These are phyloP conservation scores for Phytophthora pinifolia DNA, from an alignment of 352 stramenopile species.

Conservation along the genomic window DNA sequence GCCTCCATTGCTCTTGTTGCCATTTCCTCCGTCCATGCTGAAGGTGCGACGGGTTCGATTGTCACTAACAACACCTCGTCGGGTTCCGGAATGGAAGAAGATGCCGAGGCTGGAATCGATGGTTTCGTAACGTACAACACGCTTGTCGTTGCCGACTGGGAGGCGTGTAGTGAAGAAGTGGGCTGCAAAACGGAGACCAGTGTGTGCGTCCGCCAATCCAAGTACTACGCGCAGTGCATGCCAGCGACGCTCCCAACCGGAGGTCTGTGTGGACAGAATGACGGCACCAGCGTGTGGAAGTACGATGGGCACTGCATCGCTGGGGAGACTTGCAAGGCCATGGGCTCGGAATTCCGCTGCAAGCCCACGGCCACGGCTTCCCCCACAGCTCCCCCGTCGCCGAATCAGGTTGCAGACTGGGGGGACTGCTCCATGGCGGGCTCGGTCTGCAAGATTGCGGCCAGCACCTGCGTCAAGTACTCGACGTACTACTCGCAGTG, in stretches of 20 bases:
- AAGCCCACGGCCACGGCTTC: neutral
- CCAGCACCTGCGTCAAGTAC: slow-evolving; percentile 19
- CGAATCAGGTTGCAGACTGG: slow-evolving; percentile 13
- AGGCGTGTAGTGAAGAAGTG: slow-evolving; percentile 17
- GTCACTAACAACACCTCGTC: slow-evolving; percentile 2
- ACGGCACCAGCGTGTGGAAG: slow-evolving; percentile 21
- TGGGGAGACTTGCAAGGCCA: slow-evolving; percentile 18
- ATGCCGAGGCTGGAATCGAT: neutral
- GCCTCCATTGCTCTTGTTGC: slow-evolving; percentile 2
- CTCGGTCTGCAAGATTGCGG: slow-evolving; percentile 6
- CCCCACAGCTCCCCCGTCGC: neutral
- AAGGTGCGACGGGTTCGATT: neutral
- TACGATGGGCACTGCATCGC: slow-evolving; percentile 17
- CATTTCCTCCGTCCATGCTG: slow-evolving; percentile 5
- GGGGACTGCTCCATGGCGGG: slow-evolving; percentile 11
- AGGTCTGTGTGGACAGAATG: slow-evolving; percentile 25
- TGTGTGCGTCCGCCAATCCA: slow-evolving; percentile 17
- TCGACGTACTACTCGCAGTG: slow-evolving; percentile 29
- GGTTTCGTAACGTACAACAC: neutral
- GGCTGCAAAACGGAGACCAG: slow-evolving; percentile 3
- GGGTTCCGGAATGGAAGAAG: neutral
- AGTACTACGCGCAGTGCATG: slow-evolving; percentile 26
- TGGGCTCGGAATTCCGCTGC: slow-evolving; percentile 25
- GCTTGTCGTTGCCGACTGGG: slow-evolving; percentile 4
- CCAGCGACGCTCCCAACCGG: slow-evolving; percentile 12